These are phyloP conservation scores for Ceratobasidium papillatum DNA, from an alignment of 1,284 basidiomycete species.

Conservation along the genomic window DNA sequence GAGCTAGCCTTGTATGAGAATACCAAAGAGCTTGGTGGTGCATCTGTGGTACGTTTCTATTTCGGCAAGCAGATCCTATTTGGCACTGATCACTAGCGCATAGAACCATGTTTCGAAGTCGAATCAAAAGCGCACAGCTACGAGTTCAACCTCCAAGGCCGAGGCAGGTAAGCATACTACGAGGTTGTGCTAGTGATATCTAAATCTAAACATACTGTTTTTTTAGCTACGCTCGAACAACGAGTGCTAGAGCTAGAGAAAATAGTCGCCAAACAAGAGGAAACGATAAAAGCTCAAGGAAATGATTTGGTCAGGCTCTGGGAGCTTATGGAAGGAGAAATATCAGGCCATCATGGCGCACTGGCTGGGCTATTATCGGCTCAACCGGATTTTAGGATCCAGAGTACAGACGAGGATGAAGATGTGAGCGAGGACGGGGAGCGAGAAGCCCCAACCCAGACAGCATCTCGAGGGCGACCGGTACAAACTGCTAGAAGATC, in stretches of 20 bases:
- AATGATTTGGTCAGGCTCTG: not conserved
- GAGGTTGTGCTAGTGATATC: no score
- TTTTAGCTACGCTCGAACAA: not conserved
- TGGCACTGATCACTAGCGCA: no score
- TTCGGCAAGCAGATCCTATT: not conserved
- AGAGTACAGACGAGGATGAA: not conserved
- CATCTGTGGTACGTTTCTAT: not conserved
- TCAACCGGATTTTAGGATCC: not conserved
- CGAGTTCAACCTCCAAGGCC: not conserved
- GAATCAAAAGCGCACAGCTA: not conserved
- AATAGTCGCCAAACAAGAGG: conserved; percentile 3
- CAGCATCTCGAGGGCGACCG: not conserved
- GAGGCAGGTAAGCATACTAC: not conserved
- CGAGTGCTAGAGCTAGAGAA: not conserved
- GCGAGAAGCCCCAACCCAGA: not conserved
- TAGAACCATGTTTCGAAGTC: not conserved
- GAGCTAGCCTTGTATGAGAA: not conserved
- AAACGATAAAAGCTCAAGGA: not conserved
- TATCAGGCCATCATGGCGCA: not conserved
- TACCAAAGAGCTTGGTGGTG: not conserved
- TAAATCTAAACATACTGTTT: no score
- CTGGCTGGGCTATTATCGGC: not conserved
- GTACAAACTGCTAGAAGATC: not conserved
- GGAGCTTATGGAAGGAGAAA: conserved; percentile 4
- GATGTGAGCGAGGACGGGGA: not conserved